phyloP scores from a whole-genome alignment of 139 green algal species.

The Klebsormidium nitens region DNA sequence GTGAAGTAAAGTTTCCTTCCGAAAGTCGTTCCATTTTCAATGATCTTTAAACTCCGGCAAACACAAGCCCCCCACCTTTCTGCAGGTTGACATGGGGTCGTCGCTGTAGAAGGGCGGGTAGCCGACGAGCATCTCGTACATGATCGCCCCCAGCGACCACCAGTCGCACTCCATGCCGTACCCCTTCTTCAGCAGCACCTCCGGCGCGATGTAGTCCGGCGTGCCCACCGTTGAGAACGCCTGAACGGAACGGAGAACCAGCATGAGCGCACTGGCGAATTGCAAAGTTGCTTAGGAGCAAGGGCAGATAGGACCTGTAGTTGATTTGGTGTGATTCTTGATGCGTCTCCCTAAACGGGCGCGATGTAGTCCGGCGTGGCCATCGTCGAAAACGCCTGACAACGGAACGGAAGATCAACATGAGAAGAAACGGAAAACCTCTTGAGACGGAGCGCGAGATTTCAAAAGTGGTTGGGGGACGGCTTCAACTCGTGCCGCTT shows the following conservation, averaged over 20 bases:
- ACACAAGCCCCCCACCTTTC: constrained; percentile 62
- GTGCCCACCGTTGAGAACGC: constrained; percentile 91
- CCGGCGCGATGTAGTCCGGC: constrained; percentile 92
- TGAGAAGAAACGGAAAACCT: no score
- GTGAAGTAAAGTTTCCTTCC: no score
- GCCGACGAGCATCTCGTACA: constrained; percentile 96
- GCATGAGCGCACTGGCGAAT: constrained; percentile 25
- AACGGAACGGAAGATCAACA: no score
- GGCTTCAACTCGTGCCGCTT: no score
- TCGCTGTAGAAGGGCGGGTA: constrained; percentile 97
- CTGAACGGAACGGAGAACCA: no score
- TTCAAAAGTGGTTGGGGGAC: no score
- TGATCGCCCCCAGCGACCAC: constrained; percentile 94
- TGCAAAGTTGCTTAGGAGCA: not conserved
- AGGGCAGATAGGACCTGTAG: not conserved
- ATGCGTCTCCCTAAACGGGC: no score
- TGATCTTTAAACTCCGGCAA: no score
- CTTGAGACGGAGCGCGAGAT: no score
- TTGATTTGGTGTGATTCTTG: no score
- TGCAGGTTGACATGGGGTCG: constrained; percentile 85
- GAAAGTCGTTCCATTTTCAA: no score
- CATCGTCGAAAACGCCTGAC: constrained; percentile 85
- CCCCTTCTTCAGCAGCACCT: constrained; percentile 96
- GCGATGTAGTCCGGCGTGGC: constrained; percentile 95
- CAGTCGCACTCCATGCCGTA: constrained; percentile 98